Conservation (phyloP, 2,329 filamentous ascomycete species). For the Colletotrichum theobromicola region DNA sequence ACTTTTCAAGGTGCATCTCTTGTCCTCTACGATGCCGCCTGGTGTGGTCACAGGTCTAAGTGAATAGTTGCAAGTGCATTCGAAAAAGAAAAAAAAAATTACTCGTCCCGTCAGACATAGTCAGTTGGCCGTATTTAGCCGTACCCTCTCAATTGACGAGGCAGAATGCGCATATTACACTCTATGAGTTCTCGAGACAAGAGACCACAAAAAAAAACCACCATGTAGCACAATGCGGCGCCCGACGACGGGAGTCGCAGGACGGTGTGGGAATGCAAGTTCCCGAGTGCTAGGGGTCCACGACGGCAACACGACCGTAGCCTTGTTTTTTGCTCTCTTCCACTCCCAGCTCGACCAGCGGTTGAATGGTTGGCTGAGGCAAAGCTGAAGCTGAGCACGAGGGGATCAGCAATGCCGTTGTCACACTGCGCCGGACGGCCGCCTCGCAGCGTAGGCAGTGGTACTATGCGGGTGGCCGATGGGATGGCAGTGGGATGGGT, state of each 20-base stretch:
- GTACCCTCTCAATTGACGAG: not conserved
- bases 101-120: not conserved
- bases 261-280: not conserved
- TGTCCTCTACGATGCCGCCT: not conserved
- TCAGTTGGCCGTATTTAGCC: not conserved
- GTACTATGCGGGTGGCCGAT: not conserved
- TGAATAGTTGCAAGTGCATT: not conserved
- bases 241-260: not conserved
- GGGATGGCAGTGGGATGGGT: not conserved
- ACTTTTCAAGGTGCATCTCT: not conserved
- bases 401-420: constrained; percentile 1
- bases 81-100: not conserved
- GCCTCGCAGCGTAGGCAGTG: not conserved
- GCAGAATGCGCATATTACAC: not conserved
- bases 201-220: not conserved
- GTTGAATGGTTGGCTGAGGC: not conserved
- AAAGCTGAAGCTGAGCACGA: not conserved
- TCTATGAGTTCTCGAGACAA: not conserved
- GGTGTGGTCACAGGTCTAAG: not conserved
- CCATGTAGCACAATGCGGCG: not conserved
- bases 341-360: not conserved
- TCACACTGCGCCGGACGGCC: not conserved
- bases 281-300: not conserved
- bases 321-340: not conserved
- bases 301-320: not conserved